Base-by-base conservation (phyloP, 768 basidiomycete species). In the Guyanaporus albipodus region DNA sequence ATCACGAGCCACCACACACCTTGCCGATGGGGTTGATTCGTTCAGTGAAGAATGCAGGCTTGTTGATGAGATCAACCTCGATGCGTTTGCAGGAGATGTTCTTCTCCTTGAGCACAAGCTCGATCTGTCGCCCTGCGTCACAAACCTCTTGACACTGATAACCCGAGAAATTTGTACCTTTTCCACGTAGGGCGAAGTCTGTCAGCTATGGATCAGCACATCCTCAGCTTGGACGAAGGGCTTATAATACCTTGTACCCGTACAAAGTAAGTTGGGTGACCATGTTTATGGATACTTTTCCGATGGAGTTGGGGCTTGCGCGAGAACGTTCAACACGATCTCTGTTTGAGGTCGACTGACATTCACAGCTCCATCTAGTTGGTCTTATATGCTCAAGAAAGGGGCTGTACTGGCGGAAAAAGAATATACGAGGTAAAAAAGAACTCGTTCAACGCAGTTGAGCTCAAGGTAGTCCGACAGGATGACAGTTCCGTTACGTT, bases 31-130 rank as follows among this genome's bases (percentile, higher is more conserved):
- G 78, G 61, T 83, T 85, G 24, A 85, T 73, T 46, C 77, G 72
- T 0, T 75, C 71, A 0, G 74, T 73, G 58, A 82, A 83, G 80
- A 80, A 83, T 44, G 75, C 75, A 0, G 83, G 82, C 63, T 85
- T 85, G 65, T 80, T 78, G 55, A 49, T 44, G 8, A 85, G 65
- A 47, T 83, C 76, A 38, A 86, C 73, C 49, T 79, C 74, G 46
- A 64, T 79, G 11, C 71, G 68, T 12, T 67, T 77, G 59, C 70
- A 76, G 2, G 71, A 50, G 6, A 76, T 67, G 4, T 73, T 68
- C 1, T 76, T 71, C 53, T 85, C 82, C 11, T 70, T 70, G 23
- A 85, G 70, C 2, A 80, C 80, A 26, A 85, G 66, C 48, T 82
- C 76, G n/a, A 72, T 68, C 77, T 83, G 52, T 18, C 4, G 17